Conservation (phyloP, 1,284 basidiomycete species). For the Trichosporon coremiiforme region DNA sequence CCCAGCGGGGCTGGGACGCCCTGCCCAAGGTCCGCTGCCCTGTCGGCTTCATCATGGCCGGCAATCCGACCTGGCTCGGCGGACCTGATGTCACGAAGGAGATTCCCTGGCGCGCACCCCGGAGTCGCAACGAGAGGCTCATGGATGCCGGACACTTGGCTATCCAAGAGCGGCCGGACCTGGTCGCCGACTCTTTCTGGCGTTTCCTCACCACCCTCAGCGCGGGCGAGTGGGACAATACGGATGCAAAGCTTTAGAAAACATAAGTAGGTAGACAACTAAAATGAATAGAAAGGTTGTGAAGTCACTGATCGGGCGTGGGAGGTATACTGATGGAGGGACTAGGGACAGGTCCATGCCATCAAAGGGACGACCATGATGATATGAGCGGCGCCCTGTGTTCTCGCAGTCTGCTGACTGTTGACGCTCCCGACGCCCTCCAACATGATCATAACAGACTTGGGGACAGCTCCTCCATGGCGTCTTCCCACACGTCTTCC, state of each 20-base stretch:
- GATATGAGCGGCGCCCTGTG: background rate
- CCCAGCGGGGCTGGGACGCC: constrained; percentile 44
- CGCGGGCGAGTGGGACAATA: constrained; percentile 14
- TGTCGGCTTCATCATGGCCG: constrained; percentile 37
- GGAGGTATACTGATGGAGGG: background rate
- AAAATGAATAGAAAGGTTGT: background rate
- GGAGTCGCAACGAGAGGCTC: constrained; percentile 39
- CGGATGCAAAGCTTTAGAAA: constrained; percentile 9
- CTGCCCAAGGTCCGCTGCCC: constrained; percentile 40
- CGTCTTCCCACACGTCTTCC: too few relatives aligned
- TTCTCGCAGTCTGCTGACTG: too few relatives aligned
- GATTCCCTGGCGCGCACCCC: constrained; percentile 42
- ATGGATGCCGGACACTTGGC: constrained; percentile 38
- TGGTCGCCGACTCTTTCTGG: constrained; percentile 38
- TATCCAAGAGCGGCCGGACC: constrained; percentile 45
- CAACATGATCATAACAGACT: too few relatives aligned
- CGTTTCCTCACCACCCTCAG: constrained; percentile 37
- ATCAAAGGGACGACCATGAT: background rate
- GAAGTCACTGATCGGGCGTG: background rate
- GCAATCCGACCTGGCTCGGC: constrained; percentile 32
- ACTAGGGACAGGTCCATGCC: background rate
- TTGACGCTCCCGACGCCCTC: too few relatives aligned
- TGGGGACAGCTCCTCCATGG: too few relatives aligned
- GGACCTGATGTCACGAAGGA: constrained; percentile 36
- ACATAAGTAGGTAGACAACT: background rate